Percentiles rank a stretch among this genome's conserved stretches.
These are phyloP conservation scores for Globisporangium paroecandrum DNA, from an alignment of 352 stramenopile species.

Conservation along the genomic window DNA sequence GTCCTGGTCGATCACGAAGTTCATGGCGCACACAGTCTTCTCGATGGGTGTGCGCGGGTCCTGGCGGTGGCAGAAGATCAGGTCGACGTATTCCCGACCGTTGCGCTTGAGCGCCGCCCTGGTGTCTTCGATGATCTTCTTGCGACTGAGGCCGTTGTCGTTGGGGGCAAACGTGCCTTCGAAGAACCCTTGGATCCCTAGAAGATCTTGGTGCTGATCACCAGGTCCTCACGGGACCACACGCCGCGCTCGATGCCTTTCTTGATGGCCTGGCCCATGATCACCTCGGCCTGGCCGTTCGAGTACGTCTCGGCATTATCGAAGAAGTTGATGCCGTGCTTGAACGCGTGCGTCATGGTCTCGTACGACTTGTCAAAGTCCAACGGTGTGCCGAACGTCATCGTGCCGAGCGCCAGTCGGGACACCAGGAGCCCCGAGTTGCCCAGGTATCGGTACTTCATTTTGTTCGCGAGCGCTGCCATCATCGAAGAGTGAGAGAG, in stretches of 20 bases:
- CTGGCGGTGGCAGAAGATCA: constrained; percentile 43
- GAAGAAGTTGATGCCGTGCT: constrained; percentile 55
- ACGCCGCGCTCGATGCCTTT: constrained; percentile 24
- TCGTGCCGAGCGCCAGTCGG: no score
- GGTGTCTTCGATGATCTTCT: constrained; percentile 47
- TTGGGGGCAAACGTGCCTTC: constrained; percentile 16
- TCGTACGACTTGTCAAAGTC: constrained; percentile 23
- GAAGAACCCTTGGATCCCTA: constrained; percentile 19
- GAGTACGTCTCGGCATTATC: constrained; percentile 46
- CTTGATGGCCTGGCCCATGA: constrained; percentile 26
- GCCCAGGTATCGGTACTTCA: no score
- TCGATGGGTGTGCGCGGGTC: constrained; percentile 31
- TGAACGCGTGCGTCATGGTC: constrained; percentile 28
- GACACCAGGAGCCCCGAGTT: no score
- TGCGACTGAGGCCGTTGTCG: constrained; percentile 26
- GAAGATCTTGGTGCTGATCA: constrained; percentile 64
- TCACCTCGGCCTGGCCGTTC: constrained; percentile 26
- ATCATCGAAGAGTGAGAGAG: no score
- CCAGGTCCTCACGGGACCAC: constrained; percentile 39
- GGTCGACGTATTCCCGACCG: constrained; percentile 37
- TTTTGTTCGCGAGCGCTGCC: no score
- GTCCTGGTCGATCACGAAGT: constrained; percentile 31
- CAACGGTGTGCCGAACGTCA: not conserved
- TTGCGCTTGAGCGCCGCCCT: constrained; percentile 40
- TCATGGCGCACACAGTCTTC: constrained; percentile 46